Evolutionary conservation across 2,329 filamentous ascomycete genomes (phyloP).

Genomic region (Alternaria sp.): DNA sequence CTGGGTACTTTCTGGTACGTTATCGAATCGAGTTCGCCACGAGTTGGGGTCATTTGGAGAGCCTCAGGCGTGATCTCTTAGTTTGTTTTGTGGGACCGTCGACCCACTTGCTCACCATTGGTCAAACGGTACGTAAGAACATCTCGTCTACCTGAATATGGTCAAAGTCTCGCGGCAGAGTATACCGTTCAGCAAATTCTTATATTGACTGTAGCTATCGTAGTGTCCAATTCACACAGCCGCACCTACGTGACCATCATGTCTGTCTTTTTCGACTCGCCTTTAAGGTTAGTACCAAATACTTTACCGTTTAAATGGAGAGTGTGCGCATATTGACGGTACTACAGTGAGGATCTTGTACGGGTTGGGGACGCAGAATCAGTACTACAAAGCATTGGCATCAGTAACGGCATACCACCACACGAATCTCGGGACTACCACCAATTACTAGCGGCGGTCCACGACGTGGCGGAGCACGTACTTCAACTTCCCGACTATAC

Average conservation of each 20-base stretch:
- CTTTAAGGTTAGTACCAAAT: slow-evolving; percentile 24
- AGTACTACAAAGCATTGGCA: slow-evolving; percentile 28
- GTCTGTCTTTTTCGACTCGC: slow-evolving; percentile 40
- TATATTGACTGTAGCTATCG: not conserved
- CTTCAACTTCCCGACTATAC: slow-evolving; percentile 57
- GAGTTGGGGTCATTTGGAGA: slow-evolving; percentile 32
- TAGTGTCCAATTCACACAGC: not conserved
- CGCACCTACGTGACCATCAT: slow-evolving; percentile 10
- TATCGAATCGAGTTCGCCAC: not conserved
- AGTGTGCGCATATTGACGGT: not conserved
- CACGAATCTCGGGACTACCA: slow-evolving; percentile 55
- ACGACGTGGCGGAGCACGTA: slow-evolving; percentile 58
- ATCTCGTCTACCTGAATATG: not conserved
- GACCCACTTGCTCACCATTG: slow-evolving; percentile 7
- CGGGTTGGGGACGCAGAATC: slow-evolving; percentile 31
- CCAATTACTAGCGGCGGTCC: slow-evolving; percentile 58
- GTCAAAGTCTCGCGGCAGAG: not conserved
- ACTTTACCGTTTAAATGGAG: not conserved
- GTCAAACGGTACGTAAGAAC: slow-evolving; percentile 16
- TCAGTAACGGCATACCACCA: slow-evolving; percentile 37
- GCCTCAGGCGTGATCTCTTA: slow-evolving; percentile 2
- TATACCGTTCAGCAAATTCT: not conserved
- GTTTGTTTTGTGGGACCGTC: slow-evolving; percentile 6
- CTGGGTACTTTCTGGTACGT: not conserved
- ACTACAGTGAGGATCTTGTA: slow-evolving; percentile 28